phyloP scores from a whole-genome alignment of 306 rosid species.

The Mimosa pudica region DNA sequence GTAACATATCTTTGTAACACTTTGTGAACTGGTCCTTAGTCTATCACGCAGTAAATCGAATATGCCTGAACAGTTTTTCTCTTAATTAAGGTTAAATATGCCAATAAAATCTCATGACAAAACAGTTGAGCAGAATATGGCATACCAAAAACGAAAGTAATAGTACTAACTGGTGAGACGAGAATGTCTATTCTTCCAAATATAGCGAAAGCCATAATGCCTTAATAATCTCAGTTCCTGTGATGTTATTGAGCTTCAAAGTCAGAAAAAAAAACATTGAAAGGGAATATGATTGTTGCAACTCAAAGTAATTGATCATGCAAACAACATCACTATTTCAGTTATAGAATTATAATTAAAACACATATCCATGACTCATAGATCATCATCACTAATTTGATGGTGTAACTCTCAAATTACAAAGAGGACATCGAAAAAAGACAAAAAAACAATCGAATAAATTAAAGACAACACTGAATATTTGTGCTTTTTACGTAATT shows the following conservation, averaged over 20 bases:
- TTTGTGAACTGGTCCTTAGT: conserved; percentile 55
- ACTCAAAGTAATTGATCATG: no score
- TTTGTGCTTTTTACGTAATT: no score
- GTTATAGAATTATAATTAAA: no score
- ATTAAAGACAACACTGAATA: no score
- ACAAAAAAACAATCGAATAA: no score
- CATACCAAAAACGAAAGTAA: conserved; percentile 66
- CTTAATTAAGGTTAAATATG: conserved; percentile 23
- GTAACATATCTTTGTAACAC: conserved; percentile 43
- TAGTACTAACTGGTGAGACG: conserved; percentile 53
- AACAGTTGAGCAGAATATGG: conserved; percentile 5
- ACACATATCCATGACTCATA: no score
- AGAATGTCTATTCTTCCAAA: conserved; percentile 56
- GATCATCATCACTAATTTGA: no score
- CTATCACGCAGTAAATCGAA: conserved; percentile 47
- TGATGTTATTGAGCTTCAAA: conserved; percentile 54
- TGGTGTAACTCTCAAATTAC: no score
- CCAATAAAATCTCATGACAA: background rate
- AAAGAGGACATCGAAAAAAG: no score
- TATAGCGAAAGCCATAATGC: conserved; percentile 41
- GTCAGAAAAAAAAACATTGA: background rate
- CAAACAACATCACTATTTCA: no score
- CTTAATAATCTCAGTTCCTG: conserved; percentile 48
- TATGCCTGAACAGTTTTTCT: conserved; percentile 40
- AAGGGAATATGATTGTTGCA: conserved; percentile 2